A percentile compares a stretch with the other conserved stretches of the same genome.
phyloP scores from a whole-genome alignment of 345 rosid species.

The rapeseed (Brassica napus) region Da-Ae NC_063447.1:8185001-8185500 shows the following conservation, averaged over 20 bases:
- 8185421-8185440: constrained; percentile 16
- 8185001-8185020: constrained; percentile 74
- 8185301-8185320: constrained; percentile 88
- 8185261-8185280: constrained; percentile 90
- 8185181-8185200: constrained; percentile 50
- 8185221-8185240: constrained; percentile 75
- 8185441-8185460: constrained; percentile 14
- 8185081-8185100: constrained; percentile 99
- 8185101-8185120: constrained; percentile 89
- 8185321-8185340: background rate
- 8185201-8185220: constrained; percentile 63
- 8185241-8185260: constrained; percentile 61
- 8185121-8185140: constrained; percentile 56
- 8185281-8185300: constrained; percentile 85
- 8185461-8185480: constrained; percentile 19
- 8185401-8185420: background rate
- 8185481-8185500: constrained; percentile 29
- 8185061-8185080: constrained; percentile 91
- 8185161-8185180: constrained; percentile 62
- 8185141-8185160: constrained; percentile 55
- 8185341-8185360: background rate
- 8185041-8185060: constrained; percentile 85
- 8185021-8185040: constrained; percentile 67
- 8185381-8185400: background rate
- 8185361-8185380: background rate